Evolutionary conservation across 1,284 basidiomycete genomes (phyloP).

Genomic region (Tranzscheliella williamsii): DNA sequence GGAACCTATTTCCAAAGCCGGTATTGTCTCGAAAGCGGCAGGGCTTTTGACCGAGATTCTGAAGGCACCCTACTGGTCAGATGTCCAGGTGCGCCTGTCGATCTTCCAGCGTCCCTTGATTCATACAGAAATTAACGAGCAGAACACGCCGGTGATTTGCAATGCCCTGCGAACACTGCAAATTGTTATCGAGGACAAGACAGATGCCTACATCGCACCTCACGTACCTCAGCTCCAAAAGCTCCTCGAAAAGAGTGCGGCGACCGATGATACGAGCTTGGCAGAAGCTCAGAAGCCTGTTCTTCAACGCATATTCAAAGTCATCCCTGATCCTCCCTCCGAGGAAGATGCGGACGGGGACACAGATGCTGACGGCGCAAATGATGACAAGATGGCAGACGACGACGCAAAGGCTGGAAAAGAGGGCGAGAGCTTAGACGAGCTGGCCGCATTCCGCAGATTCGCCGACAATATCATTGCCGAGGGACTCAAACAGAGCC

Average conservation of each 20-base stretch:
- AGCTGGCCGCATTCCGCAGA: slow-evolving; percentile 76
- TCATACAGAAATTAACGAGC: slow-evolving; percentile 69
- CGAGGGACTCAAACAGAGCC: slow-evolving; percentile 78
- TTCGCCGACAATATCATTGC: slow-evolving; percentile 75
- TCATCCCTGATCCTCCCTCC: slow-evolving; percentile 68
- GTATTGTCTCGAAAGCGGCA: slow-evolving; percentile 77
- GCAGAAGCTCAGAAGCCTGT: slow-evolving; percentile 63
- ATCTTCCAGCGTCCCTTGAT: slow-evolving; percentile 63
- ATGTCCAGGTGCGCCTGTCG: slow-evolving; percentile 84
- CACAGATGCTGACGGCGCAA: slow-evolving; percentile 15
- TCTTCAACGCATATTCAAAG: slow-evolving; percentile 80
- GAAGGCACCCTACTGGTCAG: slow-evolving; percentile 82
- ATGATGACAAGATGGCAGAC: slow-evolving; percentile 63
- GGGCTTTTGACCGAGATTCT: slow-evolving; percentile 80
- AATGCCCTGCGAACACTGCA: slow-evolving; percentile 88
- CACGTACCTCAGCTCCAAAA: slow-evolving; percentile 83
- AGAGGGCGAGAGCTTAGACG: slow-evolving; percentile 57
- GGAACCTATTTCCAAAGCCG: slow-evolving; percentile 70
- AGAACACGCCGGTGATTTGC: slow-evolving; percentile 71
- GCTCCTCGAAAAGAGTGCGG: slow-evolving; percentile 68
- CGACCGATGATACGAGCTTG: slow-evolving; percentile 40
- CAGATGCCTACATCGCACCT: slow-evolving; percentile 77
- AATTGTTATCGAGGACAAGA: slow-evolving; percentile 80
- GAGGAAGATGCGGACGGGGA: slow-evolving; percentile 46
- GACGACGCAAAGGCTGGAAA: slow-evolving; percentile 25